Percentiles rank a stretch among this genome's conserved stretches.
Conservation (phyloP, 352 stramenopile genomes). For the Pythium aristosporum region DNA sequence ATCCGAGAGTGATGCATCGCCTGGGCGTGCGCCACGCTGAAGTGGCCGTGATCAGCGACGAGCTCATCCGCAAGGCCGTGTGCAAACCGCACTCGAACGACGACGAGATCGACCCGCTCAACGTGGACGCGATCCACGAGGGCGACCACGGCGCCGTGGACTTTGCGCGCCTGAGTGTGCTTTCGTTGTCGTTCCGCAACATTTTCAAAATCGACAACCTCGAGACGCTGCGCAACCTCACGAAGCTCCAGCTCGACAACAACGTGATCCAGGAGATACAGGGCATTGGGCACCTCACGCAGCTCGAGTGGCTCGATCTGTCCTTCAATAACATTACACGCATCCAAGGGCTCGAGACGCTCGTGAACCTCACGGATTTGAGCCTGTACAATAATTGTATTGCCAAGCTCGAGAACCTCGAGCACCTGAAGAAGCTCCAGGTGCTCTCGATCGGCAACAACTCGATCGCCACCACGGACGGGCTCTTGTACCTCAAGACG, state of each 20-base stretch:
- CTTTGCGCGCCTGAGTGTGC: constrained; percentile 68
- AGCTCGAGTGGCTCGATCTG: constrained; percentile 92
- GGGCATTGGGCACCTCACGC: constrained; percentile 80
- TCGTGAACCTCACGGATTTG: constrained; percentile 90
- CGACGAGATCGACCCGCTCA: constrained; percentile 57
- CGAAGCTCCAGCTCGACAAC: constrained; percentile 94
- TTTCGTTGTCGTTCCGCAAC: constrained; percentile 92
- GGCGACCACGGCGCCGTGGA: constrained; percentile 54
- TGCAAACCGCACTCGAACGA: constrained; percentile 26
- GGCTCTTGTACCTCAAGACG: constrained; percentile 72
- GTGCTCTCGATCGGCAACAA: constrained; percentile 94
- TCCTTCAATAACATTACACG: constrained; percentile 94
- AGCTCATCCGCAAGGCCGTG: constrained; percentile 71
- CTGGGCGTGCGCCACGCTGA: constrained; percentile 73
- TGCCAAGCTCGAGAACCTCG: constrained; percentile 88
- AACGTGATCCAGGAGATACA: constrained; percentile 93
- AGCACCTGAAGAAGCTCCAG: constrained; percentile 87
- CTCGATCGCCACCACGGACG: constrained; percentile 72
- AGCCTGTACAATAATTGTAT: constrained; percentile 95
- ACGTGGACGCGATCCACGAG: constrained; percentile 75
- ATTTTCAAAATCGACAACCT: constrained; percentile 95
- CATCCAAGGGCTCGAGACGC: constrained; percentile 90
- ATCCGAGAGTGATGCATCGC: constrained; percentile 49
- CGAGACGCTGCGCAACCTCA: constrained; percentile 84
- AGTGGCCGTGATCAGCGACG: constrained; percentile 78